Percentiles rank a stretch among this genome's conserved stretches.
These are phyloP conservation scores for Cadophora sp. DNA, from an alignment of 2,329 filamentous ascomycete species.

Conservation along the genomic window DNA sequence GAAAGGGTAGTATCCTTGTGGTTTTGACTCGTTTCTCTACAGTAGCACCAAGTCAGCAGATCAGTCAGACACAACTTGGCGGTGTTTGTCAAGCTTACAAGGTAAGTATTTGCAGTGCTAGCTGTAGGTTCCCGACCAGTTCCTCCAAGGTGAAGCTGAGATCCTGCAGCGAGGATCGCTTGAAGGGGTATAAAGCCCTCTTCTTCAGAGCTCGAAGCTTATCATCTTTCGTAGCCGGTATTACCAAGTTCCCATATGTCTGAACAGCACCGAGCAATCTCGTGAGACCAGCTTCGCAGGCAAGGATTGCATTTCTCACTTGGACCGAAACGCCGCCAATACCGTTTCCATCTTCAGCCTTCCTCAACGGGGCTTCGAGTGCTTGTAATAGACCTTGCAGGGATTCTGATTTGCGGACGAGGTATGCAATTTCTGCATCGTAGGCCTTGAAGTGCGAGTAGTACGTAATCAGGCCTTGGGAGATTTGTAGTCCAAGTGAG, in stretches of 20 bases:
- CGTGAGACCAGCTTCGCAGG: background rate
- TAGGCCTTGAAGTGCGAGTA: slow-evolving; percentile 6
- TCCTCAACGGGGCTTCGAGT: background rate
- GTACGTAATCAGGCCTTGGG: slow-evolving; percentile 5
- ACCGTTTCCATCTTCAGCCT: background rate
- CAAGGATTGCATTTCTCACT: background rate
- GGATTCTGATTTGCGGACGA: background rate
- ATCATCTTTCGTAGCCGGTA: background rate
- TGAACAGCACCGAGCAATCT: background rate
- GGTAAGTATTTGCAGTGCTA: background rate
- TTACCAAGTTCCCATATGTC: background rate
- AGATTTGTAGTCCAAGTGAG: slow-evolving; percentile 1
- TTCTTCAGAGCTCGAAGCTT: background rate
- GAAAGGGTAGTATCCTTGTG: background rate
- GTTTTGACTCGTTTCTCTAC: background rate
- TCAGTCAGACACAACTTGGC: too few relatives aligned
- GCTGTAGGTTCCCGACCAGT: background rate
- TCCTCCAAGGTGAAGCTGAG: background rate
- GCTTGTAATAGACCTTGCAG: background rate
- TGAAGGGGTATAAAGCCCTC: background rate
- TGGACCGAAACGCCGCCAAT: background rate
- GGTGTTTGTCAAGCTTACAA: background rate
- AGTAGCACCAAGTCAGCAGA: too few relatives aligned
- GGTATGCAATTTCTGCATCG: background rate
- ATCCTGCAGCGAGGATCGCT: background rate